These are phyloP conservation scores for Fomitopsis betulina DNA, from an alignment of 1,284 basidiomycete species.

Conservation along the genomic window DNA sequence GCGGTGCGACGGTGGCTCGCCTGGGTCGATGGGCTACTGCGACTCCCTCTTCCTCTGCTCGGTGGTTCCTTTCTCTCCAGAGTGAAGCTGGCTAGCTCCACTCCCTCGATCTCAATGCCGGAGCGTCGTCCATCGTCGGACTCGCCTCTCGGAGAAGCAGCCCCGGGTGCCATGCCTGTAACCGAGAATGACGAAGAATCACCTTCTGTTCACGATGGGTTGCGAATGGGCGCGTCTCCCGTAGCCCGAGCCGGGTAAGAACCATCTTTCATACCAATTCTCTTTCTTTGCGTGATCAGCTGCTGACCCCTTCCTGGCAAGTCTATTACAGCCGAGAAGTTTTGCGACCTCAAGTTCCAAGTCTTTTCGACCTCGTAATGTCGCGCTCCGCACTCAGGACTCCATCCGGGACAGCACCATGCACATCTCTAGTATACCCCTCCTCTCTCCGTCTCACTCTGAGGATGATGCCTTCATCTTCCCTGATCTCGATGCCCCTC, in stretches of 20 bases:
- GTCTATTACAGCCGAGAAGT: constrained; percentile 32
- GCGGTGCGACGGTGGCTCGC: neutral
- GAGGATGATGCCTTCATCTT: constrained; percentile 37
- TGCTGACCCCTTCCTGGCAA: constrained; percentile 10
- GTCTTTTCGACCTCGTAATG: constrained; percentile 22
- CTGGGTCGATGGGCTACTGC: neutral
- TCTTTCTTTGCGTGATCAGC: constrained; percentile 1
- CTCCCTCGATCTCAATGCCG: neutral
- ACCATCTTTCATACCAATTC: neutral
- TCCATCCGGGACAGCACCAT: constrained; percentile 65
- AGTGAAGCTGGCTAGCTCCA: neutral
- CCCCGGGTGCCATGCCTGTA: neutral
- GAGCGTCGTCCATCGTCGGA: neutral
- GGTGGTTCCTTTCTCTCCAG: neutral
- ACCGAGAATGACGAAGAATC: constrained; percentile 10
- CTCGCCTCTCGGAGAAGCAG: neutral
- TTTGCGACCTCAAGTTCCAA: constrained; percentile 28
- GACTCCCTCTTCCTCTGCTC: neutral
- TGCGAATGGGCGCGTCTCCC: constrained; percentile 7
- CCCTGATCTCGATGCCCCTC: constrained; percentile 22
- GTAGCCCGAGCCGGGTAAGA: constrained; percentile 8
- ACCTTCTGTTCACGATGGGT: constrained; percentile 10
- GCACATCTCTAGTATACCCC: constrained; percentile 52
- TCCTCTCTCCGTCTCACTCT: constrained; percentile 24
- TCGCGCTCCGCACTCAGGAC: constrained; percentile 44